Conservation (phyloP, 129 eudicot genomes). For the Flaveria sonorensis region DNA sequence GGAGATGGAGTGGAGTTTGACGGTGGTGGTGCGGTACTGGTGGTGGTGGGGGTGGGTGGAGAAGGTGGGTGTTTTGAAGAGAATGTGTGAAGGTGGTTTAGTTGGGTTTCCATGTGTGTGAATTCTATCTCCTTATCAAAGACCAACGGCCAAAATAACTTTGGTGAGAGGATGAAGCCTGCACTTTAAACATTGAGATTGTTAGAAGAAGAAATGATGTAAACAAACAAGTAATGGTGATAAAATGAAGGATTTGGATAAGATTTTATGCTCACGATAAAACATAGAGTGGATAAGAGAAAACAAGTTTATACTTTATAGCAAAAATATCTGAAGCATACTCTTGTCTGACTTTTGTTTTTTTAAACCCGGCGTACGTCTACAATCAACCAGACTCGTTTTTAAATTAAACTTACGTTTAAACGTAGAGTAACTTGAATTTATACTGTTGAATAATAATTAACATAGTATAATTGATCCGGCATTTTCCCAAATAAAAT, state of each 20-base stretch:
- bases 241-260: background rate
- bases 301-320: no score
- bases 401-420: no score
- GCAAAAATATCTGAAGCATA: no score
- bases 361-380: no score
- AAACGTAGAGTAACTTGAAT: no score
- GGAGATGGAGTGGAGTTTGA: constrained; percentile 41
- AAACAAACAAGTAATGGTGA: background rate
- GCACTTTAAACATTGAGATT: background rate
- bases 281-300: background rate
- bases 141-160: constrained; percentile 22
- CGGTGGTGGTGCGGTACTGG: constrained; percentile 42
- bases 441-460: no score
- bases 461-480: no score
- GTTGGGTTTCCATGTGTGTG: constrained; percentile 59
- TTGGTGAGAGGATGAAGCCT: background rate
- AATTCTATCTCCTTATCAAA: constrained; percentile 32
- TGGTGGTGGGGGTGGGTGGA: constrained; percentile 32
- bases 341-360: no score
- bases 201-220: background rate
- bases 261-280: background rate
- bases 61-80: constrained; percentile 31
- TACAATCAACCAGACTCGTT: no score
- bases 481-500: no score
- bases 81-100: constrained; percentile 47